These are phyloP conservation scores for Pyricularia grisea DNA, from an alignment of 2,329 filamentous ascomycete species.

Conservation along the genomic window DNA sequence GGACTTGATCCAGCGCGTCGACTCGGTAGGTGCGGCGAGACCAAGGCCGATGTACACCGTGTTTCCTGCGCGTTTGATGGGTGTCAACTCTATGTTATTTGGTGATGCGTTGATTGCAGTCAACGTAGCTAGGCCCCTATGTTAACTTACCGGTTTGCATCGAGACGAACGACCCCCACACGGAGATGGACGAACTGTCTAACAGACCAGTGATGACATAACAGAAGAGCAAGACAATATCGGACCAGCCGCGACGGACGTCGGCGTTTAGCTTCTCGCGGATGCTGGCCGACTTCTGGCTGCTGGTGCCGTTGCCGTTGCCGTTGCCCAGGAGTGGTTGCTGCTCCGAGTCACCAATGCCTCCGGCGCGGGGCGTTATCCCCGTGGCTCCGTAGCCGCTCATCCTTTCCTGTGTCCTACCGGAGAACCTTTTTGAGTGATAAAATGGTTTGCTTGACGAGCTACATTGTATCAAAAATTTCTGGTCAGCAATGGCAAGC, in stretches of 20 bases:
- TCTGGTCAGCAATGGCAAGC: background rate
- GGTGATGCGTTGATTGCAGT: background rate
- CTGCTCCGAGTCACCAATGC: slow-evolving; percentile 16
- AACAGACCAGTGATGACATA: slow-evolving; percentile 71
- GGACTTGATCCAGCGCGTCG: slow-evolving; percentile 61
- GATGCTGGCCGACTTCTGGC: slow-evolving; percentile 13
- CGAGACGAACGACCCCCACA: slow-evolving; percentile 72
- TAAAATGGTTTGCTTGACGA: background rate
- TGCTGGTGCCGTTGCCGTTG: slow-evolving; percentile 9
- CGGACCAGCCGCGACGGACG: slow-evolving; percentile 53
- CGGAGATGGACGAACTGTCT: slow-evolving; percentile 66
- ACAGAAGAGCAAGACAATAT: slow-evolving; percentile 60
- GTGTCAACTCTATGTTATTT: background rate
- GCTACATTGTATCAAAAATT: background rate
- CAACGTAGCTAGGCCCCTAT: background rate
- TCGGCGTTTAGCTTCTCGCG: slow-evolving; percentile 29
- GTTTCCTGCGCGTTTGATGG: slow-evolving; percentile 40
- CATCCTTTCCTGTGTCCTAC: background rate
- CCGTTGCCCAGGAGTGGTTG: slow-evolving; percentile 22
- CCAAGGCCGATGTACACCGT: slow-evolving; percentile 73
- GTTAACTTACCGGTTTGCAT: slow-evolving; percentile 65
- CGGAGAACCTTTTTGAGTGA: background rate
- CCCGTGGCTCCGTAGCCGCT: slow-evolving; percentile 1
- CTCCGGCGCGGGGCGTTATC: background rate
- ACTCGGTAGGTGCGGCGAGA: slow-evolving; percentile 45